Conservation (phyloP, 2,329 filamentous ascomycete species). For the Aspergillus brunneoviolaceus region DNA sequence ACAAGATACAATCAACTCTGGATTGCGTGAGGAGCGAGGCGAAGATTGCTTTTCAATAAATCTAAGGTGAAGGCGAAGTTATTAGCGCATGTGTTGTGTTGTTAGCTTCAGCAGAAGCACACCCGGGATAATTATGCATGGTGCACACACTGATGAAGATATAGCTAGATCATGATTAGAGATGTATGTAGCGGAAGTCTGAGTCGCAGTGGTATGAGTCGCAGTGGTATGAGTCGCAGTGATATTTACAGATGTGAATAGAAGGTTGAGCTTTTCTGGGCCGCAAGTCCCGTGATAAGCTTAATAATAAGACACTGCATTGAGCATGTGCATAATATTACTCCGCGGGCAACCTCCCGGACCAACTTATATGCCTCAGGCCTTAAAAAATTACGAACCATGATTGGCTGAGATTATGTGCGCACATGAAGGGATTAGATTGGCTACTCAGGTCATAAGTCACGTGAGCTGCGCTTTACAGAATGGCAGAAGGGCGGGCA, state of each 20-base stretch:
- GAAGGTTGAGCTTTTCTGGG: constrained; percentile 4
- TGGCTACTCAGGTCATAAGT: too few species aligned
- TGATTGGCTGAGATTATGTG: too few species aligned
- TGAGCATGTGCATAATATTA: background rate
- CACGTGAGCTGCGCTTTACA: too few species aligned
- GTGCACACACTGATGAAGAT: background rate
- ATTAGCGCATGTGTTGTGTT: background rate
- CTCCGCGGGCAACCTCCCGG: too few species aligned
- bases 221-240: background rate
- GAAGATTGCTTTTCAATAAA: background rate
- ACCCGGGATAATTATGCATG: background rate
- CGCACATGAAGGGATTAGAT: too few species aligned
- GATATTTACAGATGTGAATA: background rate
- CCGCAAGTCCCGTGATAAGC: constrained; percentile 5
- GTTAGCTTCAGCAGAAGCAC: background rate
- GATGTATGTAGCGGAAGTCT: background rate
- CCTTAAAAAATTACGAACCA: too few species aligned
- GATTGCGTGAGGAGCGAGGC: background rate
- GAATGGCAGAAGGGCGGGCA: too few species aligned
- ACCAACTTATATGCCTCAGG: too few species aligned
- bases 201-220: background rate
- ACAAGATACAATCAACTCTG: background rate
- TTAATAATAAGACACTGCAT: background rate
- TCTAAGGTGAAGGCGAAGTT: background rate
- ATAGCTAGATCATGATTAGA: background rate